Conservation (phyloP, 768 basidiomycete species). For the Mycena alexandri region DNA sequence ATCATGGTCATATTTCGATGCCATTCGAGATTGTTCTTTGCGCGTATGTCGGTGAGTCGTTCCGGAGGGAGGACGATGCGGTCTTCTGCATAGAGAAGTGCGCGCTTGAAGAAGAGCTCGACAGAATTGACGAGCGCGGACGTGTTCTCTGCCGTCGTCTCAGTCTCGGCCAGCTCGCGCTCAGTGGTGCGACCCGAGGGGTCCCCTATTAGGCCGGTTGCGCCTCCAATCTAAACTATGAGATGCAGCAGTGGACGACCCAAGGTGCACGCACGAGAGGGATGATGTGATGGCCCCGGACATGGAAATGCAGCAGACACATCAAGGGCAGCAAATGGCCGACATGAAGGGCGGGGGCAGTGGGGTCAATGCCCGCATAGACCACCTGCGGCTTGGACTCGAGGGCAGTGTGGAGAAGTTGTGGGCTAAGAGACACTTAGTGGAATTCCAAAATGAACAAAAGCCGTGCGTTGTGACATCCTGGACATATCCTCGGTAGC, state of each 20-base stretch:
- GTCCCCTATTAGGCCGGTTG: constrained; percentile 96
- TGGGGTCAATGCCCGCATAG: constrained; percentile 95
- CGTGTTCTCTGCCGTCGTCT: constrained; percentile 77
- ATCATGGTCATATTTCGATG: constrained; percentile 78
- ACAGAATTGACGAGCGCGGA: constrained; percentile 72
- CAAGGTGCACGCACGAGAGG: constrained; percentile 75
- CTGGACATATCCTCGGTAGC: constrained; percentile 61
- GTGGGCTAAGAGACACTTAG: constrained; percentile 50
- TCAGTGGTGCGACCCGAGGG: constrained; percentile 92
- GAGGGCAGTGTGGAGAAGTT: constrained; percentile 55
- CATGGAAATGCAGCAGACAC: constrained; percentile 87
- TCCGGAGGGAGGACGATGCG: constrained; percentile 44
- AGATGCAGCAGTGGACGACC: neutral
- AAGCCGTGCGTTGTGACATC: constrained; percentile 57
- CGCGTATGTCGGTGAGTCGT: constrained; percentile 41
- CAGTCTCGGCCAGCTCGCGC: constrained; percentile 73
- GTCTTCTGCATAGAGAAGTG: constrained; percentile 67
- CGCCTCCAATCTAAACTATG: constrained; percentile 87
- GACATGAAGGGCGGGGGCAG: constrained; percentile 89
- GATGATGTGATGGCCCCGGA: constrained; percentile 86
- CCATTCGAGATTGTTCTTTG: constrained; percentile 78
- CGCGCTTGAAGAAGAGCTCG: constrained; percentile 78
- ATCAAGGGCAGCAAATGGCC: constrained; percentile 94
- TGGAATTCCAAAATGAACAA: neutral
- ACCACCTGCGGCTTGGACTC: constrained; percentile 61